phyloP scores from a whole-genome alignment of 371 early-diverging fungal species.

The Mucor piriformis region DNA sequence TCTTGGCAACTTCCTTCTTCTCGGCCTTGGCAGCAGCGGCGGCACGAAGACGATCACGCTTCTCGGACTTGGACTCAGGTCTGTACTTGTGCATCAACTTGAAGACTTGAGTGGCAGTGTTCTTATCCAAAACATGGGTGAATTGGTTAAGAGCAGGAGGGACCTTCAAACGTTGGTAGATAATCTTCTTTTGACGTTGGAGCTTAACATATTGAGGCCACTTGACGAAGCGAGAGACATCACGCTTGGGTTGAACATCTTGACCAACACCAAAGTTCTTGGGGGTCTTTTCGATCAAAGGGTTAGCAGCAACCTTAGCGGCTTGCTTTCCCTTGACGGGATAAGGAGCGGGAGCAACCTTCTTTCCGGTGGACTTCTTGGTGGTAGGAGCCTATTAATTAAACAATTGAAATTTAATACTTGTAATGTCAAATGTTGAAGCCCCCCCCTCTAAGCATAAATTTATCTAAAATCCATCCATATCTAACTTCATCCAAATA shows the following conservation, averaged over 20 bases:
- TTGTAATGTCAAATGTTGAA: neutral
- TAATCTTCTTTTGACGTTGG: slow-evolving; percentile 96
- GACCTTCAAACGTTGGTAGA: slow-evolving; percentile 98
- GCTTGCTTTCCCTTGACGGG: slow-evolving; percentile 72
- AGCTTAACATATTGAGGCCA: slow-evolving; percentile 98
- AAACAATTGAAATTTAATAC: too few relatives aligned
- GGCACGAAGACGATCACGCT: slow-evolving; percentile 90
- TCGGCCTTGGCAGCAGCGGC: slow-evolving; percentile 85
- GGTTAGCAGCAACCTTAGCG: slow-evolving; percentile 80
- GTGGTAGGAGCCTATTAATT: slow-evolving; percentile 50
- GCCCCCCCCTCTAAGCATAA: neutral
- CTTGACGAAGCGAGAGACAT: slow-evolving; percentile 95
- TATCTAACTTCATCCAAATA: slow-evolving; percentile 13
- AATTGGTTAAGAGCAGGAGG: slow-evolving; percentile 99
- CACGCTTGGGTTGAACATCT: slow-evolving; percentile 94
- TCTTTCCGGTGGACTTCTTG: slow-evolving; percentile 77
- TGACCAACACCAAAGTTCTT: slow-evolving; percentile 92
- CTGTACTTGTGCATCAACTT: slow-evolving; percentile 98
- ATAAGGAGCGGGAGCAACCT: slow-evolving; percentile 93
- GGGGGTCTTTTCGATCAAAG: slow-evolving; percentile 91
- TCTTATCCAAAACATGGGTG: slow-evolving; percentile 94
- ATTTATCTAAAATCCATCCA: slow-evolving; percentile 2
- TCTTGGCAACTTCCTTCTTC: slow-evolving; percentile 85
- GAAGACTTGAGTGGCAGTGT: slow-evolving; percentile 97
- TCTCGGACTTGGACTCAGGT: slow-evolving; percentile 97